These are phyloP conservation scores for Theileria orientalis DNA, from an alignment of 169 alveolate genomes.

Conservation along the genomic window DNA sequence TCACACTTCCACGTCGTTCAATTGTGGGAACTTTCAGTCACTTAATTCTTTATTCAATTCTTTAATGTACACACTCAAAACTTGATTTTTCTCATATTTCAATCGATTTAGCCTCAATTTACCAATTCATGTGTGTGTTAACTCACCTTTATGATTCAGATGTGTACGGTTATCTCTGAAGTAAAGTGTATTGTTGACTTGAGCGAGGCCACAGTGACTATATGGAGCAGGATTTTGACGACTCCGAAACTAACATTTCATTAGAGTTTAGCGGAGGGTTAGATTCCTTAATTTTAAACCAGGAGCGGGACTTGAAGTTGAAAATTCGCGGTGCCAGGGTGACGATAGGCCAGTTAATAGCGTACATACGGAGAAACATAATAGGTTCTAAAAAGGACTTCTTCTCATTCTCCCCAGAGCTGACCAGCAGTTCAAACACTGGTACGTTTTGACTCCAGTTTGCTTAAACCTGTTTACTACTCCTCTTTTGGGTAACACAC, in stretches of 20 bases:
- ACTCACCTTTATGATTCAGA: too few relatives aligned
- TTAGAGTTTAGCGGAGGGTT: constrained; percentile 61
- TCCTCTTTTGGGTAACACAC: too few relatives aligned
- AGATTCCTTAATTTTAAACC: constrained; percentile 43
- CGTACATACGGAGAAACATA: constrained; percentile 64
- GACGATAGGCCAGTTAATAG: constrained; percentile 62
- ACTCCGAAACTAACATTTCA: background rate
- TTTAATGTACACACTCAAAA: too few relatives aligned
- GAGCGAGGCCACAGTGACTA: background rate
- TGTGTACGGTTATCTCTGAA: too few relatives aligned
- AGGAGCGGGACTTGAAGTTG: constrained; percentile 20
- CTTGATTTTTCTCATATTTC: too few relatives aligned
- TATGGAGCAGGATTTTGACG: background rate
- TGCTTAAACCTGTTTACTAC: too few relatives aligned
- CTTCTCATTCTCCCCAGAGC: constrained; percentile 58
- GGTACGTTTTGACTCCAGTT: too few relatives aligned
- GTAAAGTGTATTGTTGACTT: background rate
- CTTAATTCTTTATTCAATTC: too few relatives aligned
- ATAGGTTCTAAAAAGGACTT: constrained; percentile 69
- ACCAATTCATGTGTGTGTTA: too few relatives aligned
- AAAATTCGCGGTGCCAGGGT: constrained; percentile 19
- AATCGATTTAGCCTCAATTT: too few relatives aligned
- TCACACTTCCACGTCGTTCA: too few relatives aligned
- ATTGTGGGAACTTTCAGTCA: too few relatives aligned
- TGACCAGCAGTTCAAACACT: background rate